Base-by-base conservation (phyloP, 1,284 basidiomycete genomes). In the Ustilago sp. region DNA sequence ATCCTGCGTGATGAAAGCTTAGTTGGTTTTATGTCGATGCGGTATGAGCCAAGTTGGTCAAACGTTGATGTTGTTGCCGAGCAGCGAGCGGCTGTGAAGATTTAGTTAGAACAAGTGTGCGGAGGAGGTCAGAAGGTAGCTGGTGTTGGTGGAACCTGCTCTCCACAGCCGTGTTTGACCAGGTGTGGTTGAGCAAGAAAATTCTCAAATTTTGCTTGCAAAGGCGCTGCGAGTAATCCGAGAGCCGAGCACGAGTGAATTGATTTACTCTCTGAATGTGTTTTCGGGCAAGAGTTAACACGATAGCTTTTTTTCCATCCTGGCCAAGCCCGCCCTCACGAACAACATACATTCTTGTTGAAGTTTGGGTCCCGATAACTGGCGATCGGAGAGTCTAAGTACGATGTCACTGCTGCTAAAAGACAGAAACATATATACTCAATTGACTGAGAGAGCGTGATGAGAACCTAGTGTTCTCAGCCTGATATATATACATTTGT, bases 201-300 rank as follows among this genome's bases (percentile, higher is more conserved):
- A 63, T 68, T 68, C 66, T 68, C 59, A 68, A 68, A 68, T 41
- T 68, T 68, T 68, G 66, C 54, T 32, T 39, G 11, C 31, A 8
- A 32, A 59, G 47, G 47, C 11, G 35, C 32, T 38, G 32, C 31
- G 32, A 19, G 53, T 8, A 8, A 36, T 53, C 63, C 63, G 63
- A 66, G 39, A 54, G 52, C 63, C 63, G 63, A 45, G n/a, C n/a
- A 19, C 43, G n/a, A 55, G 23, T 28, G 15, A 11, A 31, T 50
- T 48, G 47, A 48, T 15, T 32, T 50, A 12, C 17, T 8, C 31
- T 50, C 9, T 13, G n/a, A 50, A 31, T 32, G 31, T 50, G 38
- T 39, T 39, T 4, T 11, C 9, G 15, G 2, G 3, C 38, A 17
- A 11, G 38, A 13, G 12, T 28, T 32, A 50, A 50, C 48, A 50